Evolutionary conservation across 352 stramenopile genomes (phyloP).

Genomic region (Phytopythium kandeliae): DNA sequence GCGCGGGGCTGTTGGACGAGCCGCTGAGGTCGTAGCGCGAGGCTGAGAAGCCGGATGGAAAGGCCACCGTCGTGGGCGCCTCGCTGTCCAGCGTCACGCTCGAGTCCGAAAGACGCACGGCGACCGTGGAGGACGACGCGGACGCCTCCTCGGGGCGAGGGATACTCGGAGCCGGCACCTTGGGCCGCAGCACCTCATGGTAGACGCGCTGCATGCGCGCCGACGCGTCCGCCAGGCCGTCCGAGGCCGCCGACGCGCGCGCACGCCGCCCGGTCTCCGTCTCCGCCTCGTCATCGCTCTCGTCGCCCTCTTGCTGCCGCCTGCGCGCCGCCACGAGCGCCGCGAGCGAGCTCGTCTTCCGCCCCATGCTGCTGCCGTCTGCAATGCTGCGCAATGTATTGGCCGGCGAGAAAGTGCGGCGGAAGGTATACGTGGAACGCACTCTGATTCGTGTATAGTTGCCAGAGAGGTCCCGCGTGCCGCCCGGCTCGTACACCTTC

Average conservation of each 20-base stretch:
- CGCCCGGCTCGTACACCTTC: too few relatives aligned
- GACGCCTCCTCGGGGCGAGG: not conserved
- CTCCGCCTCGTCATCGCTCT: not conserved
- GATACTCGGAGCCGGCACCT: not conserved
- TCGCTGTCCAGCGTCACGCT: conserved; percentile 4
- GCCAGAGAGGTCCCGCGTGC: too few relatives aligned
- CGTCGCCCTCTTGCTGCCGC: conserved; percentile 3
- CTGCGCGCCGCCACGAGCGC: conserved; percentile 16
- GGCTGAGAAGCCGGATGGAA: not conserved
- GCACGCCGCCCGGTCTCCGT: not conserved
- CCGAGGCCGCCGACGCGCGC: not conserved
- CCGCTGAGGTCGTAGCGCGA: conserved; percentile 5
- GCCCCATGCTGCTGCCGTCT: conserved; percentile 1
- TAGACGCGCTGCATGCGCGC: conserved; percentile 7
- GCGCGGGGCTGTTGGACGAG: conserved; percentile 3
- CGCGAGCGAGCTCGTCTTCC: conserved; percentile 19
- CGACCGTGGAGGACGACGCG: not conserved
- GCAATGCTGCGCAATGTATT: too few relatives aligned
- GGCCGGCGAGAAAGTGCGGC: too few relatives aligned
- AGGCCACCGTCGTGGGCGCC: conserved; percentile 1
- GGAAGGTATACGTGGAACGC: too few relatives aligned
- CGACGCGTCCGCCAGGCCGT: conserved; percentile 1
- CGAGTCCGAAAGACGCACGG: conserved; percentile 3
- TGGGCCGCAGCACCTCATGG: conserved; percentile 6
- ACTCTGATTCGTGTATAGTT: too few relatives aligned